These are phyloP conservation scores for Fagopyrum tataricum DNA, from an alignment of 148 eudicot species.

Conservation along the genomic window DNA sequence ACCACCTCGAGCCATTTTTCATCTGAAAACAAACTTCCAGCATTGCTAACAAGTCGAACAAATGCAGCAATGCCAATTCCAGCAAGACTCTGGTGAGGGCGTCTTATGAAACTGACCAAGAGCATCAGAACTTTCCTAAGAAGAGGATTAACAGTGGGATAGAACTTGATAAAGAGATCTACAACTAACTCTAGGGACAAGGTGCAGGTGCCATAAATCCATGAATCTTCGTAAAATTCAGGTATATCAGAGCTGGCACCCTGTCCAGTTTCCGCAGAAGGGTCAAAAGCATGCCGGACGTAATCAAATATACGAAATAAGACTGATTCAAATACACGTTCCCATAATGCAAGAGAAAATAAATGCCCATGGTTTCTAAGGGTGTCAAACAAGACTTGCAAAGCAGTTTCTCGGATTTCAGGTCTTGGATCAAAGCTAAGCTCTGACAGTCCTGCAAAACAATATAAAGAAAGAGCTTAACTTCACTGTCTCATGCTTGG, in stretches of 20 bases:
- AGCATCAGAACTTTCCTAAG: conserved; percentile 68
- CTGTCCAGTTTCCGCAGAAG: conserved; percentile 47
- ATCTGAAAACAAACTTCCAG: conserved; percentile 81
- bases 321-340: conserved; percentile 89
- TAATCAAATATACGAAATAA: conserved; percentile 93
- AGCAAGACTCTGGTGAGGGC: conserved; percentile 98
- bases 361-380: conserved; percentile 87
- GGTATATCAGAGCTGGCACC: conserved; percentile 32
- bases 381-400: conserved; percentile 86
- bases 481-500: conserved; percentile 46
- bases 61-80: conserved; percentile 97
- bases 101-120: conserved; percentile 79
- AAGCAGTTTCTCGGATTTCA: conserved; percentile 85
- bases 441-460: conserved; percentile 75
- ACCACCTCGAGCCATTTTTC: conserved; percentile 92
- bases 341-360: conserved; percentile 92
- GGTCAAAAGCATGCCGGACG: conserved; percentile 88
- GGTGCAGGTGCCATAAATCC: conserved; percentile 99
- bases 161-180: conserved; percentile 89
- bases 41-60: conserved; percentile 91
- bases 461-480: conserved; percentile 23
- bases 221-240: conserved; percentile 87
- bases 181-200: conserved; percentile 82
- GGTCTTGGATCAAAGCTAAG: conserved; percentile 98
- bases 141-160: conserved; percentile 80